Evolutionary conservation across 176 grass and related monocot genomes (phyloP), one percentile per base, ranked within the genome.

Genomic region (Pontederia crassipes): DNA sequence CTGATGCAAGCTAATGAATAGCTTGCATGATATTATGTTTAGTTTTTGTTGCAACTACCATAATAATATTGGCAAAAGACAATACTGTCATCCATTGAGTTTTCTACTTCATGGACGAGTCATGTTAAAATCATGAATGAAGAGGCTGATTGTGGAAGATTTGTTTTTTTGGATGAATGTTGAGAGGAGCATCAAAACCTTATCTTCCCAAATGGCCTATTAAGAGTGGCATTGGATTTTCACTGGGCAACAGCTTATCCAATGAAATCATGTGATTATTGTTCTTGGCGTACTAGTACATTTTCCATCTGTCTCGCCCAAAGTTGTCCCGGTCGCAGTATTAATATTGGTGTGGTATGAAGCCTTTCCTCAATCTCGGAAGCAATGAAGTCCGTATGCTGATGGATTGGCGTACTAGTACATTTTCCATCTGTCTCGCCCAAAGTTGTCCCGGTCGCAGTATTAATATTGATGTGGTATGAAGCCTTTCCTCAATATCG

Each of bases 331-430:
- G 5, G 48, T 46, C 26, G 40, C 18, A n/a, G 28, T 61, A 46
- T 50, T 14, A 11, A 14, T 13, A 16, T 13, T 20, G 15, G 50
- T 8, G 18, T 27, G 59, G 11, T 65, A 49, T 65, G 62, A 62
- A 49, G 26, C 12, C 58, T 61, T 61, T 47, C 46, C 9, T 61
- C 17, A 50, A 49, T 65, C 62, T 40, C 32, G 32, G 32, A 65
- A 48, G 62, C 45, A 15, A 35, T 61, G 58, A 61, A 61, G 27
- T 61, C 13, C 28, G n/a, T 61, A 45, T 45, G 58, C 1, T 15
- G 58, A 61, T 61, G 58, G 58, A 61, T 61, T 61, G 58, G 50
- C 62, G 46, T 27, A 12, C 46, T 65, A 65, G 8, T 14, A 49
- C 10, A 48, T 49, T 28, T 65, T 49, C 50, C 9, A 49, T 9